Evolutionary conservation across 805 yeast species (phyloP), one percentile per base, ranked within the genome.

Genomic region (Metschnikowia cubensis): DNA sequence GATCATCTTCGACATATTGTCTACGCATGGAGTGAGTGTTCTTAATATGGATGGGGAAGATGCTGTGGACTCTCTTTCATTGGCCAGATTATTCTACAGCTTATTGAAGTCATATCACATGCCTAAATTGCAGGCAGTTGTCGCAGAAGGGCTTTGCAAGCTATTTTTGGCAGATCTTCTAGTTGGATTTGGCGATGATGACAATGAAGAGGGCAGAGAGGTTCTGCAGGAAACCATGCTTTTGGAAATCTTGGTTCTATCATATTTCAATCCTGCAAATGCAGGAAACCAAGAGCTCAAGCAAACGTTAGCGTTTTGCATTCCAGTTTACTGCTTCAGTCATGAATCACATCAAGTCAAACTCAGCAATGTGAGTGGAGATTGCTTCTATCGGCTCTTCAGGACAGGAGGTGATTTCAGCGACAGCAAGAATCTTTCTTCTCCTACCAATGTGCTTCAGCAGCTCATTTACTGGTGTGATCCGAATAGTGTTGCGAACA

Each of bases 111-210:
- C 77, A 55, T 71, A 71, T 50, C 77, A 77, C 4, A 70, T 79
- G 56, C 87, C 87, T 1, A 79, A 77, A 25, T 75, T 89, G 17
- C 96, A 89, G 63, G 83, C 92, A 0, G 75, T 82, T 1, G 86
- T 92, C 8, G 96, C 92, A 0, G 96, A 89, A 60, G 95, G 96
- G 0, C 70, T 91, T 22, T 87, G 91, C 60, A 91, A 92, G 68
- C 70, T 92, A 45, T 82, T 84, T 58, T 72, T 94, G 47, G 86
- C 92, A 14, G 95, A 87, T 55, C 77, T 87, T 18, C 75, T 90
- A 49, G 77, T 74, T 6, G 90, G 86, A 60, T 58, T 58, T 42
- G 61, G 61, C 2, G 50, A 55, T 15, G 56, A 49, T 11, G 55
- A 51, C 13, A n/a, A 46, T 2, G 44, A 43, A 2, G 60, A 56